Base-by-base conservation (phyloP, 257 asterid species). In the Penstemon davidsonii region DNA sequence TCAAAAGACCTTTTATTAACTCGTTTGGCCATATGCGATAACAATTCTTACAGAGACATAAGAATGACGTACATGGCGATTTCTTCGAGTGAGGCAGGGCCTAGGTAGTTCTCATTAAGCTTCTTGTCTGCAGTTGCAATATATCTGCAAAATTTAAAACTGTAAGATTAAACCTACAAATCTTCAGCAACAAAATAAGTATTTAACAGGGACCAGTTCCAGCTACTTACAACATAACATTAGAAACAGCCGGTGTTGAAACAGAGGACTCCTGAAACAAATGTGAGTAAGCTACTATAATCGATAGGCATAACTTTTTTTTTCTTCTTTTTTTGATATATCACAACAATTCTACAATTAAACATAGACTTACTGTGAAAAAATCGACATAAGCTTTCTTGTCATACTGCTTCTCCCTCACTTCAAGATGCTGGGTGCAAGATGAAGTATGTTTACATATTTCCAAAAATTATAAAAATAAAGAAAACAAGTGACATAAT, bases 331-430 rank as follows among this genome's bases (percentile, higher is more conserved):
- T 25, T 25, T 25, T 25, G 33, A 25, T 25, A 62, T 18, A 52
- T 39, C 52, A 62, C 19, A 4, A 15, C 6, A 42, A n/a, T 68
- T 70, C 18, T 56, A 59, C 66, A 4, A 37, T 51, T 38, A 53
- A 43, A 18, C 9, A 12, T 10, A 8, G 49, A 12, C 97, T 88
- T 81, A 93, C 97, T 36, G 89, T 82, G 87, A 77, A 93, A 50
- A 93, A 78, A 68, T 90, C 92, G 8, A 90, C 79, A 64, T 81
- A 90, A 36, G 71, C 89, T 81, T 93, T 93, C 85, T 77, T 51
- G 83, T 93, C 99, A 51, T 93, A 93, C 81, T 90, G 99, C 81
- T 93, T 90, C 87, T 93, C 99, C 82, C 99, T 82, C 78, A 90
- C 96, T 81, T 93, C 96, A 59, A 93, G 97, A 81, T 88, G 25